Percentiles rank a stretch among this genome's conserved stretches.
Evolutionary conservation across 225 moss, liverwort and hornwort genomes (phyloP).

Genomic region (Pleurozium schreberi): DNA sequence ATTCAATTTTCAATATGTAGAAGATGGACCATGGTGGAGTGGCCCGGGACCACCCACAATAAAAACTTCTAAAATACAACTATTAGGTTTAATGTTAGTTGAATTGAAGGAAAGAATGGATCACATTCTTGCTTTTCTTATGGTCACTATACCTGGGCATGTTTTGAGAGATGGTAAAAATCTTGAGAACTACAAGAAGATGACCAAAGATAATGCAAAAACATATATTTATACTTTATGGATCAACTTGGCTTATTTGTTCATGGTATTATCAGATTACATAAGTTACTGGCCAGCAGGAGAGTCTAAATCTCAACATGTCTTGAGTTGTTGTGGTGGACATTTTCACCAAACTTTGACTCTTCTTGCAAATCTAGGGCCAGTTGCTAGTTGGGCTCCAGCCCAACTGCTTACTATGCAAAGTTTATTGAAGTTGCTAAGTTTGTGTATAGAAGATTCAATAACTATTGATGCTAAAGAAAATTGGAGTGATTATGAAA

Average conservation of each 20-base stretch:
- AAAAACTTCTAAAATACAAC: neutral
- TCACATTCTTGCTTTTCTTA: neutral
- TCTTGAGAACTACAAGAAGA: neutral
- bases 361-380: conserved; percentile 37
- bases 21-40: conserved; percentile 10
- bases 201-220: neutral
- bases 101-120: conserved; percentile 21
- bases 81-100: conserved; percentile 3
- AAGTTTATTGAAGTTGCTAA: conserved; percentile 31
- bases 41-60: conserved; percentile 7
- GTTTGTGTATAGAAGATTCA: conserved; percentile 41
- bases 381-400: conserved; percentile 33
- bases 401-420: conserved; percentile 62
- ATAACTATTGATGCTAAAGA: neutral
- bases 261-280: conserved; percentile 3
- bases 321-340: conserved; percentile 30
- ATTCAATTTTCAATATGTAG: neutral
- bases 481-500: conserved; percentile 27
- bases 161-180: neutral
- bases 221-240: neutral
- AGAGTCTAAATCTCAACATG: neutral
- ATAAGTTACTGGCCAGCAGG: conserved; percentile 14
- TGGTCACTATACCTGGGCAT: neutral
- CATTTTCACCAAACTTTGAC: conserved; percentile 35
- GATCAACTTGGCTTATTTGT: conserved; percentile 3